These are phyloP conservation scores for Phytophthora aleatoria DNA, from an alignment of 352 stramenopile species.

Conservation along the genomic window DNA sequence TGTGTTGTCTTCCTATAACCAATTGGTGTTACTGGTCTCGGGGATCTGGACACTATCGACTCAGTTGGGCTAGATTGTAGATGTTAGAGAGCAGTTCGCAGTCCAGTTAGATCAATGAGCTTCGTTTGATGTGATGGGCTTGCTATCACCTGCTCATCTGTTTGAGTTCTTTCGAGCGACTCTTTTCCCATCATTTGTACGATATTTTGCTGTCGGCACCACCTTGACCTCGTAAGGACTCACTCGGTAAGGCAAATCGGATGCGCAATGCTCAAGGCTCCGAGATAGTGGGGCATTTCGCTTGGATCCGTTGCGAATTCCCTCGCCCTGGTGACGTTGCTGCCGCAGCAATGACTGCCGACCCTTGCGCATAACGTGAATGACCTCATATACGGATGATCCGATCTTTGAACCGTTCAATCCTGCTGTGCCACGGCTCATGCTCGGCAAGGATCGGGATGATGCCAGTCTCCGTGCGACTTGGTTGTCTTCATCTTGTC, in stretches of 20 bases:
- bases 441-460: constrained; percentile 23
- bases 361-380: constrained; percentile 41
- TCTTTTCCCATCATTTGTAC: constrained; percentile 3
- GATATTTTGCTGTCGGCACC: constrained; percentile 4
- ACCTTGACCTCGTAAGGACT: constrained; percentile 22
- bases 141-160: background rate
- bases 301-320: constrained; percentile 14
- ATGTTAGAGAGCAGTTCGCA: too few relatives aligned
- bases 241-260: constrained; percentile 14
- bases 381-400: constrained; percentile 35
- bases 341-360: constrained; percentile 28
- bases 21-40: too few relatives aligned
- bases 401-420: background rate
- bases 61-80: too few relatives aligned
- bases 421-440: constrained; percentile 2
- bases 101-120: too few relatives aligned
- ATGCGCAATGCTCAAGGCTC: constrained; percentile 22
- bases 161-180: constrained; percentile 1
- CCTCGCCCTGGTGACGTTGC: constrained; percentile 4
- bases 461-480: constrained; percentile 9
- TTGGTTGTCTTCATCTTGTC: constrained; percentile 28
- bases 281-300: background rate
- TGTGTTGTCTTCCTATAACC: too few relatives aligned
- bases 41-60: too few relatives aligned
- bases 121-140: too few relatives aligned